phyloP scores from a whole-genome alignment of 305 asterid genomes.

The Caryopteris hybrid region DNA sequence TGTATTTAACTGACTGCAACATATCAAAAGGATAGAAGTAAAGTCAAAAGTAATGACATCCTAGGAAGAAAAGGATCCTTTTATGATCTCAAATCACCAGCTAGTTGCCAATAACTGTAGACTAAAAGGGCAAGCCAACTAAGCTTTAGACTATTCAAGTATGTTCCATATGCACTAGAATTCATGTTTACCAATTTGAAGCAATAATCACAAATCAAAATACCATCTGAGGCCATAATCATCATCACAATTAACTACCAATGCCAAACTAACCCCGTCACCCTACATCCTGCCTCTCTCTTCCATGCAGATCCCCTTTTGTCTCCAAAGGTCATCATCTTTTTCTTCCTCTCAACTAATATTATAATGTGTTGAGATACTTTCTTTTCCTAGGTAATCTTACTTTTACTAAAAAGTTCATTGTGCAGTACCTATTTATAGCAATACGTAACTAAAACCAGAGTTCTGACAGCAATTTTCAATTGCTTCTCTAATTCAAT shows the following conservation, averaged over 20 bases:
- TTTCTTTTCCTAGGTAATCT: neutral
- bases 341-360: neutral
- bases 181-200: neutral
- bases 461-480: neutral
- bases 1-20: neutral
- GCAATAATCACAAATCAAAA: neutral
- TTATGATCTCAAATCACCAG: neutral
- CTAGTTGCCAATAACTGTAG: neutral
- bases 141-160: neutral
- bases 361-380: neutral
- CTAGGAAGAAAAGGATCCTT: neutral
- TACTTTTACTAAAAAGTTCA: neutral
- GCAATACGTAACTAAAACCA: neutral
- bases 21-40: neutral
- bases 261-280: neutral
- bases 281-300: neutral
- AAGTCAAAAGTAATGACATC: neutral
- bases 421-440: neutral
- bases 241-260: neutral
- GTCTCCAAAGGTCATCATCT: neutral
- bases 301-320: constrained; percentile 3
- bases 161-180: constrained; percentile 8
- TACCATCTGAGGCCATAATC: neutral
- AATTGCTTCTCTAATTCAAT: neutral
- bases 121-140: neutral